Evolutionary conservation across 2,329 filamentous ascomycete species (phyloP).

Genomic region (Fusarium albosuccineum): DNA sequence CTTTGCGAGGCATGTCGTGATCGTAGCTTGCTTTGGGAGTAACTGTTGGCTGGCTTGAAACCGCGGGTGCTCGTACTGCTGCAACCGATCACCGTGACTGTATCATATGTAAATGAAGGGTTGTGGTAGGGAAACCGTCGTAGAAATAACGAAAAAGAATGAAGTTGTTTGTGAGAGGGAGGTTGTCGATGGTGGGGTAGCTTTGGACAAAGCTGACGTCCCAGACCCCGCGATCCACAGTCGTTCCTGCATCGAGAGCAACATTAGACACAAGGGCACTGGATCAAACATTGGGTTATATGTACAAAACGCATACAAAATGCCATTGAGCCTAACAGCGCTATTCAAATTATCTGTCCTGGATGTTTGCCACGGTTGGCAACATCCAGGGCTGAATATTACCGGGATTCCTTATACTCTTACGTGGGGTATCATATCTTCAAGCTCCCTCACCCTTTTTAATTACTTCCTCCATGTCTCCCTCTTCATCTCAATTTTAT

Average conservation of each 20-base stretch:
- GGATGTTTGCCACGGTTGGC: background rate
- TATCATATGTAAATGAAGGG: background rate
- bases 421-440: slow-evolving; percentile 44
- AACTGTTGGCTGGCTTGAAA: background rate
- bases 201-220: background rate
- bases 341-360: background rate
- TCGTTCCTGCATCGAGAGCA: slow-evolving; percentile 27
- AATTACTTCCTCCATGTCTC: background rate
- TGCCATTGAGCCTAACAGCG: background rate
- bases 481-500: background rate
- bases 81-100: background rate
- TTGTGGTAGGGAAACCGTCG: background rate
- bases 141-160: slow-evolving; percentile 17
- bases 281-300: background rate
- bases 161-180: slow-evolving; percentile 25
- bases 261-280: background rate
- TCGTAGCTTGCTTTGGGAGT: background rate
- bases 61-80: background rate
- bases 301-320: background rate
- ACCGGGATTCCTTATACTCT: slow-evolving; percentile 18
- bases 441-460: slow-evolving; percentile 13
- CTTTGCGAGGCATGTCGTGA: slow-evolving; percentile 47
- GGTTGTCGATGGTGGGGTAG: slow-evolving; percentile 33
- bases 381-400: slow-evolving; percentile 8
- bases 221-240: slow-evolving; percentile 33